phyloP scores from a whole-genome alignment of 1,284 basidiomycete species.

The Moniliophthora roreri region DNA sequence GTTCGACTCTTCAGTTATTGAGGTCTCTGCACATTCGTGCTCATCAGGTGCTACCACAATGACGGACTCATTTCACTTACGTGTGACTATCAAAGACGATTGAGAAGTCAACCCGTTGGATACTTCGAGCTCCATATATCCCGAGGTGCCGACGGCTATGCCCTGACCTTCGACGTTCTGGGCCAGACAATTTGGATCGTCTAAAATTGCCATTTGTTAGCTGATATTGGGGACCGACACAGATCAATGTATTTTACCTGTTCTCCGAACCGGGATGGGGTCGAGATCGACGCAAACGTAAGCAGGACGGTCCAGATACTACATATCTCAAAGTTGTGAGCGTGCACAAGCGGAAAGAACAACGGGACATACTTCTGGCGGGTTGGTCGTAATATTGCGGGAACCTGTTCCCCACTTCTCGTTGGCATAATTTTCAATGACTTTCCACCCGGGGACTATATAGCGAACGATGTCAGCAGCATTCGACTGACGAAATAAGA shows the following conservation, averaged over 20 bases:
- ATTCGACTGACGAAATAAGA: too few relatives aligned
- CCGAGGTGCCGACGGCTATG: too few relatives aligned
- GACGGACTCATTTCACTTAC: too few relatives aligned
- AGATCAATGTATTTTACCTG: background rate
- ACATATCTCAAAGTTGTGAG: background rate
- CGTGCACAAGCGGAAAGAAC: background rate
- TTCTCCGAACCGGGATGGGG: background rate
- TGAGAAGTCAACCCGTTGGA: too few relatives aligned
- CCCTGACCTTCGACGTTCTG: too few relatives aligned
- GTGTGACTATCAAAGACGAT: too few relatives aligned
- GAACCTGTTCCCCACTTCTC: slow-evolving; percentile 13
- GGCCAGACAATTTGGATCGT: background rate
- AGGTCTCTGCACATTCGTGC: too few relatives aligned
- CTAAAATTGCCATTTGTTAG: background rate
- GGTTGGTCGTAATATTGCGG: slow-evolving; percentile 14
- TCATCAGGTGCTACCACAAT: too few relatives aligned
- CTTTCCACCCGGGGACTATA: slow-evolving; percentile 14
- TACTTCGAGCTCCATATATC: too few relatives aligned
- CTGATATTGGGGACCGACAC: too few relatives aligned
- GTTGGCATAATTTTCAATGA: slow-evolving; percentile 8
- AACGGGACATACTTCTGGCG: slow-evolving; percentile 1
- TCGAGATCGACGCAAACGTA: background rate
- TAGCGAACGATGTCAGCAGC: too few relatives aligned
- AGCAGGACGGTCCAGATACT: slow-evolving; percentile 7
- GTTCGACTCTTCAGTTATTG: too few relatives aligned